These are phyloP conservation scores for Ascochyta fabae DNA, from an alignment of 2,329 filamentous ascomycete genomes.

Conservation along the genomic window DNA sequence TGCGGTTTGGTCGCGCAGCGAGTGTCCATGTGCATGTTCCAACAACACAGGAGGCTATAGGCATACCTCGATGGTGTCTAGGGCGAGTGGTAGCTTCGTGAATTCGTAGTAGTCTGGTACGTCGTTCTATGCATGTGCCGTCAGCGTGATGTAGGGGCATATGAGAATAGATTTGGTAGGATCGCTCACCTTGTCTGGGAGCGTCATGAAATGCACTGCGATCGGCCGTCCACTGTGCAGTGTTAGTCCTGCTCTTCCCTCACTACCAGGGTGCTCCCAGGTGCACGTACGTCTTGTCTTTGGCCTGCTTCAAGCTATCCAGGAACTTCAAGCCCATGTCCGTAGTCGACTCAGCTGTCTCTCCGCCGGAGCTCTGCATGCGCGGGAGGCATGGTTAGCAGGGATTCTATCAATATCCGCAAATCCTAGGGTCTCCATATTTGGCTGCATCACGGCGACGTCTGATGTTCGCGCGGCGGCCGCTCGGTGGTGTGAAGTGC, in stretches of 20 bases:
- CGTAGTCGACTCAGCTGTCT: slow-evolving; percentile 72
- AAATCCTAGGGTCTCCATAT: background rate
- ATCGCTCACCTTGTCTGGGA: slow-evolving; percentile 63
- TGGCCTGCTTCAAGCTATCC: slow-evolving; percentile 74
- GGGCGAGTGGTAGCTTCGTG: slow-evolving; percentile 78
- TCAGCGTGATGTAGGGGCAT: slow-evolving; percentile 22
- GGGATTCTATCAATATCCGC: slow-evolving; percentile 4
- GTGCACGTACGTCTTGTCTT: slow-evolving; percentile 77
- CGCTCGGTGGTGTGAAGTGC: slow-evolving; percentile 34
- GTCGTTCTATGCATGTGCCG: slow-evolving; percentile 52
- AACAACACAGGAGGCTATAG: background rate
- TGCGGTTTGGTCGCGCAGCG: background rate
- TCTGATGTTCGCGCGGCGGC: slow-evolving; percentile 20
- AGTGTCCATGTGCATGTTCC: background rate
- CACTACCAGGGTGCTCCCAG: background rate
- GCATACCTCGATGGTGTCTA: slow-evolving; percentile 73
- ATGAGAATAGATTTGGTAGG: slow-evolving; percentile 11
- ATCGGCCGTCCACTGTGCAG: slow-evolving; percentile 68
- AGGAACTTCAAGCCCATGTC: slow-evolving; percentile 75
- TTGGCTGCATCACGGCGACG: slow-evolving; percentile 23
- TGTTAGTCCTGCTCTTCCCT: slow-evolving; percentile 28
- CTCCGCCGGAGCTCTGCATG: slow-evolving; percentile 47
- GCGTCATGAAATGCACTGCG: slow-evolving; percentile 74
- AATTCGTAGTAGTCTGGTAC: slow-evolving; percentile 79
- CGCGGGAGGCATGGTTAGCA: slow-evolving; percentile 37